These are phyloP conservation scores for Trichoderma brevicompactum DNA, from an alignment of 2,329 filamentous ascomycete genomes.

Conservation along the genomic window DNA sequence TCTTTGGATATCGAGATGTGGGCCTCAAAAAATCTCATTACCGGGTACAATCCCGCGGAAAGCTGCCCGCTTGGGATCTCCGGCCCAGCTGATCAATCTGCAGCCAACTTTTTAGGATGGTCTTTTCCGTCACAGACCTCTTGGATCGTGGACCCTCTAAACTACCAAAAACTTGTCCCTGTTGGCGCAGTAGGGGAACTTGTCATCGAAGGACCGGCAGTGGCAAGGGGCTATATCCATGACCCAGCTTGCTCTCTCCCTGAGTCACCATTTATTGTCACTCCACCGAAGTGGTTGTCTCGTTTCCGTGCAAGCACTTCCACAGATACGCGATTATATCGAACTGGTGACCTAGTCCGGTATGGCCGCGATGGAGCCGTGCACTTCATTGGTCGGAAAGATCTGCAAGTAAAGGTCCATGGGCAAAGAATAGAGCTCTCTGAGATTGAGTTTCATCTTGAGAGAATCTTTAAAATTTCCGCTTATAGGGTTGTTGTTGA, in stretches of 20 bases:
- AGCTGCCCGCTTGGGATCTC: neutral
- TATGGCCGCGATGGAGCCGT: neutral
- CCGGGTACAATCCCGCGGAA: neutral
- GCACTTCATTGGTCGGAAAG: neutral
- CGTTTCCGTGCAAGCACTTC: neutral
- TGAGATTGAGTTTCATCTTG: neutral
- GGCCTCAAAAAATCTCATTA: neutral
- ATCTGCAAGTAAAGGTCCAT: neutral
- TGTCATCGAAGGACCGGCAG: neutral
- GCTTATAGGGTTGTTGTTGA: too few species aligned
- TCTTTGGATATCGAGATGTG: too few species aligned
- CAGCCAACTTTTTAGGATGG: neutral
- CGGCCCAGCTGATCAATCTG: neutral
- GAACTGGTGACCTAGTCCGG: neutral
- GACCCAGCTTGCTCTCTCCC: neutral
- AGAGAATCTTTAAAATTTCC: too few species aligned
- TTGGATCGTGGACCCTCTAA: neutral
- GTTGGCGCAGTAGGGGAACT: neutral
- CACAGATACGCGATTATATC: neutral
- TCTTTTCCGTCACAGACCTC: too few species aligned
- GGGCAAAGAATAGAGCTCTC: neutral
- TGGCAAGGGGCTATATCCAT: neutral
- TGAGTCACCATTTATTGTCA: neutral
- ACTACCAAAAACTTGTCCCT: neutral
- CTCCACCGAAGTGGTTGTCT: neutral